Evolutionary conservation across 805 yeast species (phyloP), one percentile per base, ranked within the genome.

Genomic region (Yarrowia hollandica): DNA sequence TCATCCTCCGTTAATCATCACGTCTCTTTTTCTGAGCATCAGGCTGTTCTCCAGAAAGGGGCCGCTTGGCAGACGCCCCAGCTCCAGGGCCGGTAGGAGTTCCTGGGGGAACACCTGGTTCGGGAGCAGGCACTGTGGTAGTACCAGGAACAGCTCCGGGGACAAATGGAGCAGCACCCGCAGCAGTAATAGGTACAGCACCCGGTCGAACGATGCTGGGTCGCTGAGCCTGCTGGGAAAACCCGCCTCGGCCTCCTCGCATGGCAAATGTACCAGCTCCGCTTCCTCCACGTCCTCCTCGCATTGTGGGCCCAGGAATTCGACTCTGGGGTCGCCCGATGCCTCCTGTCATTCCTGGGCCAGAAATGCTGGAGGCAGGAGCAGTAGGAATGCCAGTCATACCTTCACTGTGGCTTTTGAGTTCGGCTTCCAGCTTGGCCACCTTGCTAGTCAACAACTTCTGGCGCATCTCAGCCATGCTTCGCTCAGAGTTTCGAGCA

Each of bases 381-480:
- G 22, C 55, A 21, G 30, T 33, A 7, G 54, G 35, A 9, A 22
- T 28, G n/a, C 5, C 54, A n/a, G 37, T 21, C 21, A 21, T 4
- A 12, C 21, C 26, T 10, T 33, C 55, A 2, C 15, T 2, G n/a
- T 34, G 16, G 15, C 11, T 23, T 35, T 35, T 52, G 60, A 66
- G 72, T 30, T 77, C 76, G 46, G 69, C 72, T 61, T 79, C 82
- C 25, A 80, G 73, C 55, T 77, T 77, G 41, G 79, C 82, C n/a
- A 81, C 72, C 68, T 79, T 83, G 63, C 76, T 75, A 64, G 77
- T 79, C 64, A 82, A 73, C 69, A 85, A 78, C 61, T 77, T 79
- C 60, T 78, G 77, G 64, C 83, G 79, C 69, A 86, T 78, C 61
- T 80, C 85, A 48, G 77, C 78, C 65, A 83, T 83, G 67, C 82